Conservation (phyloP, 495 filamentous ascomycete genomes). For the Neurospora hispaniola region DNA sequence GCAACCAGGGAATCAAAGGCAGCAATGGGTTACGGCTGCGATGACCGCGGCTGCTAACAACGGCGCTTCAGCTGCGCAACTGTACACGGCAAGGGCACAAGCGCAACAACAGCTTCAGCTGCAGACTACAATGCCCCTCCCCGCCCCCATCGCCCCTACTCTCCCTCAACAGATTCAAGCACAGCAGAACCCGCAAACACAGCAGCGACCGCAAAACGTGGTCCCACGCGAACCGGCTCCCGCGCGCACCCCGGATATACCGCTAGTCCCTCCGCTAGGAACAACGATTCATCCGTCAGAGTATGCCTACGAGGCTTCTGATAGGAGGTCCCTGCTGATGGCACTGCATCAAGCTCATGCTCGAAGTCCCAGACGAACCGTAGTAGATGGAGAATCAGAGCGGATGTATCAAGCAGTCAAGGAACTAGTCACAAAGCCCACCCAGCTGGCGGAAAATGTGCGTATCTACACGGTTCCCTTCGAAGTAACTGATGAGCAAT, state of each 20-base stretch:
- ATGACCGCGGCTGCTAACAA: not conserved
- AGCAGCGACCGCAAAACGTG: not conserved
- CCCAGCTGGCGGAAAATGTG: conserved; percentile 18
- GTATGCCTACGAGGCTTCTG: conserved; percentile 28
- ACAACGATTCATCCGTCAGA: conserved; percentile 15
- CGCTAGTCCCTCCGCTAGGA: not conserved
- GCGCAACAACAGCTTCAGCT: not conserved
- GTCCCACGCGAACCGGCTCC: not conserved
- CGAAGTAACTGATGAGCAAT: conserved; percentile 23
- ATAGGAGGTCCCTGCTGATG: conserved; percentile 33
- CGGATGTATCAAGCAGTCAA: conserved; percentile 39
- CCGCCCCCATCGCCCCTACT: not conserved
- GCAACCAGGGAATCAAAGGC: not conserved
- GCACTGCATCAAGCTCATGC: conserved; percentile 49
- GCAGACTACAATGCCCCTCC: not conserved
- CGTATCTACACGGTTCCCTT: conserved; percentile 23
- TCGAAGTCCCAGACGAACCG: conserved; percentile 41
- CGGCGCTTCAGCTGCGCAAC: not conserved
- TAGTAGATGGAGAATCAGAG: conserved; percentile 16
- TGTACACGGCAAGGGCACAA: not conserved
- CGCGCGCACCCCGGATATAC: not conserved
- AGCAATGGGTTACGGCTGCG: not conserved
- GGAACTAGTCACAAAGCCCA: conserved; percentile 32
- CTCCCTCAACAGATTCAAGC: not conserved
- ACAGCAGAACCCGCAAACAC: not conserved